Base-by-base conservation (phyloP, 768 basidiomycete species). In the Pleurotus citrinopileatus region DNA sequence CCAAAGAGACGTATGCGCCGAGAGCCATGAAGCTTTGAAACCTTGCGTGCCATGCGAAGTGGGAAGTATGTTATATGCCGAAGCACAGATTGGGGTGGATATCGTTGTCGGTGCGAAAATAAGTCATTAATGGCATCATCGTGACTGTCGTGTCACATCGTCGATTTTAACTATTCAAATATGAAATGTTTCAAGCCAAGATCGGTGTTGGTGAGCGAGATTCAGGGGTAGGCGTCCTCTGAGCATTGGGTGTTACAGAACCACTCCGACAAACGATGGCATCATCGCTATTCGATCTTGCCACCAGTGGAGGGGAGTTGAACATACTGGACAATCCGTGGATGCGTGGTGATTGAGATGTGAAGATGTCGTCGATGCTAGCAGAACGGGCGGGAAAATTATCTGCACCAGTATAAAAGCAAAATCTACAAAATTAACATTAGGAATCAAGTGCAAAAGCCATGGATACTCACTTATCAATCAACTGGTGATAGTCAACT, bases 321-420 rank as follows among this genome's bases (percentile, higher is more conserved):
- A 48, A 28, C 23, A 59, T 63, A 57, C 65, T 69, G 12, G 62
- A 51, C 29, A 67, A 71, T 17, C 65, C 67, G 38, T 56, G 44
- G 61, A 55, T 0, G 46, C 45, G 54, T 58, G 67, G 42, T 58
- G 75, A 54, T 44, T 46, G 66, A 70, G 25, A 64, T 57, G 29
- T 70, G 19, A 83, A 58, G 52, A 78, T 70, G 26, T 76, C 79
- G 55, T 82, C 81, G 9, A 86, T 69, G 60, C 78, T 82, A 27
- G 70, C 72, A n/a, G 74, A 68, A 19, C 73, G 68, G 15, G 72
- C 65, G 9, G 58, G 29, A 4, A 54, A 44, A 5, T 60, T 63
- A 28, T 75, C 79, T 2, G 74, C 60, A 1, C 89, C 89, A 2
- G 89, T 91, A 68, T 81, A 91, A 70, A 91, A 91, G 71, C 89